phyloP scores from a whole-genome alignment of 768 basidiomycete genomes.

The Mycena metata region DNA sequence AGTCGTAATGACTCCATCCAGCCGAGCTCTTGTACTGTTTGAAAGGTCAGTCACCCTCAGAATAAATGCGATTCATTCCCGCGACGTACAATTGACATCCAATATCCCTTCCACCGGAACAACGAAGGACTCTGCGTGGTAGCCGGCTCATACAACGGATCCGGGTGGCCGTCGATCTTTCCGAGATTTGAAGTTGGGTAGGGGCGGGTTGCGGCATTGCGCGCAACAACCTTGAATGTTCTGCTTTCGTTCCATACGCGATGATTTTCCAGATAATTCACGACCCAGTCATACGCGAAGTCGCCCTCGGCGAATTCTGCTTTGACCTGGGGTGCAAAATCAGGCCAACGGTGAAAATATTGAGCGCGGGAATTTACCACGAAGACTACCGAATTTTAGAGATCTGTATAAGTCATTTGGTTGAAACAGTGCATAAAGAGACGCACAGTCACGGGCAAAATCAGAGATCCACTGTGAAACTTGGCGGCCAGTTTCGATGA shows the following conservation, averaged over 20 bases:
- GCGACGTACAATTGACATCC: slow-evolving; percentile 33
- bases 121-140: neutral
- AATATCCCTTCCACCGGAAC: slow-evolving; percentile 34
- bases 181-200: slow-evolving; percentile 2
- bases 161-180: slow-evolving; percentile 26
- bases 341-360: too few species aligned
- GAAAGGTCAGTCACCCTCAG: too few species aligned
- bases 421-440: too few species aligned
- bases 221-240: slow-evolving; percentile 34
- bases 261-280: slow-evolving; percentile 31
- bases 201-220: slow-evolving; percentile 27
- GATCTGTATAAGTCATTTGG: too few species aligned
- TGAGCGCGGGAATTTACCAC: too few species aligned
- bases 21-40: slow-evolving; percentile 26
- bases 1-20: slow-evolving; percentile 34
- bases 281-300: slow-evolving; percentile 36
- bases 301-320: slow-evolving; percentile 28
- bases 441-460: neutral
- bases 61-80: too few species aligned
- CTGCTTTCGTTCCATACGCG: slow-evolving; percentile 36
- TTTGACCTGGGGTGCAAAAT: too few species aligned
- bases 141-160: slow-evolving; percentile 29
- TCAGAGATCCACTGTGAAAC: slow-evolving; percentile 15
- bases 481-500: slow-evolving; percentile 13
- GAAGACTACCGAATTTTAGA: neutral